These are phyloP conservation scores for Pleurotus pulmonarius DNA, from an alignment of 768 basidiomycete species.

Conservation along the genomic window DNA sequence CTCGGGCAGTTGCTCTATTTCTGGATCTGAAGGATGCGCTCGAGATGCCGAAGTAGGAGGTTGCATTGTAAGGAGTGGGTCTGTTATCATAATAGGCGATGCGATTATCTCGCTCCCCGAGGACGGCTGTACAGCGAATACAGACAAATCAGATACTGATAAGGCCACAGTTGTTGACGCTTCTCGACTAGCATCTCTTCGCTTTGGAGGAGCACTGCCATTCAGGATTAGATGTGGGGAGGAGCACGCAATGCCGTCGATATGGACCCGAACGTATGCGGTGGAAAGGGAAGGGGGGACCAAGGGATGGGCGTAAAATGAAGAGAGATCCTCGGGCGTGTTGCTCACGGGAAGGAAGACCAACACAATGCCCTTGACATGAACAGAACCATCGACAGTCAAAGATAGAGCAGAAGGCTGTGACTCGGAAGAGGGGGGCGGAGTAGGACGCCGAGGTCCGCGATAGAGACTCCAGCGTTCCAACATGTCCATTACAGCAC, in stretches of 20 bases:
- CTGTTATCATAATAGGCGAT: conserved; percentile 71
- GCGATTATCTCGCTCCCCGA: conserved; percentile 25
- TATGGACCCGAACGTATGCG: conserved; percentile 51
- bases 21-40: conserved; percentile 14
- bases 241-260: conserved; percentile 36
- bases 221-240: conserved; percentile 14
- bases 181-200: not conserved
- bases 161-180: conserved; percentile 17
- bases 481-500: conserved; percentile 39
- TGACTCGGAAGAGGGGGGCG: conserved; percentile 11
- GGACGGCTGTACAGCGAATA: conserved; percentile 44
- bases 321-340: conserved; percentile 11
- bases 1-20: conserved; percentile 34
- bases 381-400: conserved; percentile 22
- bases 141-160: conserved; percentile 49
- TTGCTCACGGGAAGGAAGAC: conserved; percentile 36
- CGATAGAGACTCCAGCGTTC: conserved; percentile 25
- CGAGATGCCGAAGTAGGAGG: conserved; percentile 43
- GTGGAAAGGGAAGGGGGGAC: conserved; percentile 45
- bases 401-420: conserved; percentile 23
- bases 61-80: conserved; percentile 59
- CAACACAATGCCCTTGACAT: conserved; percentile 43
- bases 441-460: conserved; percentile 9
- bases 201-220: not conserved
- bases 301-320: conserved; percentile 60